These are phyloP conservation scores for Peronosclerospora sorghi DNA, from an alignment of 352 stramenopile species.

Conservation along the genomic window DNA sequence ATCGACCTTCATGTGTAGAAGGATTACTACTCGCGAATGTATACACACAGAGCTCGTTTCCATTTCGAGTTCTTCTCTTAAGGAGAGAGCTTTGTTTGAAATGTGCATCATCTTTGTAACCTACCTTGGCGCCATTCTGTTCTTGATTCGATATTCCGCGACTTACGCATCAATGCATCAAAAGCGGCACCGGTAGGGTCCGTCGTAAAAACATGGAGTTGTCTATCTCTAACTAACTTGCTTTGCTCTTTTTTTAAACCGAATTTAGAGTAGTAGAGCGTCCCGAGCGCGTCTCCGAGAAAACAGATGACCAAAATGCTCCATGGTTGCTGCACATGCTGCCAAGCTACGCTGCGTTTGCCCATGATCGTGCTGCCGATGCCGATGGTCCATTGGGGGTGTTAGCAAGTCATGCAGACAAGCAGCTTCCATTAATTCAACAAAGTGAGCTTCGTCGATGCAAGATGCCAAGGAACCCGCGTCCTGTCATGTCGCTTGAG, in stretches of 20 bases:
- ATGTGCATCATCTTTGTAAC: no score
- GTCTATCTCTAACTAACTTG: not conserved
- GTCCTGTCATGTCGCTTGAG: constrained; percentile 13
- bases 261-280: constrained; percentile 6
- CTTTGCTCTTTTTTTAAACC: not conserved
- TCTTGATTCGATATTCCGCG: constrained; percentile 1
- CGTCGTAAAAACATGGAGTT: no score
- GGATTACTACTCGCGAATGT: no score
- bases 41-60: no score
- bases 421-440: constrained; percentile 20
- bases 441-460: constrained; percentile 9
- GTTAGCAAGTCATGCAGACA: constrained; percentile 23
- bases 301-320: constrained; percentile 4
- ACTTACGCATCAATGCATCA: not conserved
- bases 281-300: constrained; percentile 5
- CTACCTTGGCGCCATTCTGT: no score
- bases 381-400: constrained; percentile 15
- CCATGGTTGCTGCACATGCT: constrained; percentile 14
- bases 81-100: no score
- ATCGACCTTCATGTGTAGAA: no score
- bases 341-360: constrained; percentile 8
- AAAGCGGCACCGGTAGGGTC: not conserved
- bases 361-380: constrained; percentile 8
- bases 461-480: constrained; percentile 3
- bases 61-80: no score